These are phyloP conservation scores for Circinella minor DNA, from an alignment of 371 early-diverging fungal genomes.

Conservation along the genomic window DNA sequence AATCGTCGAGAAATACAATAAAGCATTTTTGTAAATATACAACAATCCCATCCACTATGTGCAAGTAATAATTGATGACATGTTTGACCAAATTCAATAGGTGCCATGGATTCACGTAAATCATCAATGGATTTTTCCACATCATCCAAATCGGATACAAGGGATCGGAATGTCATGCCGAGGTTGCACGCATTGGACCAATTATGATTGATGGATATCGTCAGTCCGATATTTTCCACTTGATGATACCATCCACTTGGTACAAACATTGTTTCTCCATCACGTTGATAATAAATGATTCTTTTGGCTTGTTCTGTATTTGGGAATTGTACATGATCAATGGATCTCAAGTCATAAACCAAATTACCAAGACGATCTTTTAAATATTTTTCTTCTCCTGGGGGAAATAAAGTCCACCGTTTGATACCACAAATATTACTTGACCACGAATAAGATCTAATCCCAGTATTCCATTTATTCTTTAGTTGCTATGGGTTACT, in stretches of 20 bases:
- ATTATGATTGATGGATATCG: conserved; percentile 82
- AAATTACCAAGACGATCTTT: conserved; percentile 49
- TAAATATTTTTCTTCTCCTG: conserved; percentile 60
- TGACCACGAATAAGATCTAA: conserved; percentile 79
- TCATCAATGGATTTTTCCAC: conserved; percentile 63
- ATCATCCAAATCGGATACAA: conserved; percentile 50
- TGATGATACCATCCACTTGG: conserved; percentile 83
- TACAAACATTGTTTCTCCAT: conserved; percentile 75
- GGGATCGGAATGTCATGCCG: conserved; percentile 45
- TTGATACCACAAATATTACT: conserved; percentile 78
- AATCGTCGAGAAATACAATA: conserved; percentile 22
- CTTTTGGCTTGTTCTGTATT: conserved; percentile 52
- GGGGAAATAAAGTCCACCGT: conserved; percentile 73
- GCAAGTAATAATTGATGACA: conserved; percentile 55
- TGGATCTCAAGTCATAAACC: conserved; percentile 64
- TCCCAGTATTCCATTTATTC: not conserved
- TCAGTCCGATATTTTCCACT: conserved; percentile 69
- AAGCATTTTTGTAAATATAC: conserved; percentile 25
- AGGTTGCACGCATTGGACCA: conserved; percentile 71
- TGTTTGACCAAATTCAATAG: conserved; percentile 51
- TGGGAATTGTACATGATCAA: conserved; percentile 56
- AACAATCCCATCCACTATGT: conserved; percentile 70
- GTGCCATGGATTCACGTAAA: conserved; percentile 46
- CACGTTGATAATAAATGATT: conserved; percentile 58
- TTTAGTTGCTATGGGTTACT: too few relatives aligned